These are phyloP conservation scores for Clarkia xantiana DNA, from an alignment of 345 rosid genomes.

Conservation along the genomic window DNA sequence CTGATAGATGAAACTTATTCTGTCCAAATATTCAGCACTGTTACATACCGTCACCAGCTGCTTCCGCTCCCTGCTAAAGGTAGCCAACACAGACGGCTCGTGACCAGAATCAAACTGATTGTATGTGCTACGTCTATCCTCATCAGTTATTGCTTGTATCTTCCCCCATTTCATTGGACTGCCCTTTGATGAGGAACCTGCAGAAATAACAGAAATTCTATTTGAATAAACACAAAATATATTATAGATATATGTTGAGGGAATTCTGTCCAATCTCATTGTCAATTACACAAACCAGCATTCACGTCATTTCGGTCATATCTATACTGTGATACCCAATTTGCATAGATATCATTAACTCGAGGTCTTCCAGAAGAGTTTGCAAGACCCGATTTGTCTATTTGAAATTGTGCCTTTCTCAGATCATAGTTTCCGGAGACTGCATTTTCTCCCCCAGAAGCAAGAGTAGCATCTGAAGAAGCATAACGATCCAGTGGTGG, in stretches of 20 bases:
- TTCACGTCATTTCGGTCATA: slow-evolving; percentile 40
- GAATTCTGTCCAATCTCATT: too few relatives aligned
- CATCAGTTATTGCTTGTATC: slow-evolving; percentile 26
- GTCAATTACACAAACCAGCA: too few relatives aligned
- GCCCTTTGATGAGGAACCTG: slow-evolving; percentile 37
- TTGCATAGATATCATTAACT: slow-evolving; percentile 20
- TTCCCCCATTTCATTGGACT: slow-evolving; percentile 29
- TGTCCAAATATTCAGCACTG: too few relatives aligned
- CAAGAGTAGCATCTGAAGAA: slow-evolving; percentile 39
- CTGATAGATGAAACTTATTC: too few relatives aligned
- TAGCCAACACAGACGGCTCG: slow-evolving; percentile 24
- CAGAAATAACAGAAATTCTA: slow-evolving; percentile 9
- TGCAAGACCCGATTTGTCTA: slow-evolving; percentile 23
- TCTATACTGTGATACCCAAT: slow-evolving; percentile 29
- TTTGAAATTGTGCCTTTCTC: slow-evolving; percentile 22
- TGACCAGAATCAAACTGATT: slow-evolving; percentile 16
- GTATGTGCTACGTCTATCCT: slow-evolving; percentile 47
- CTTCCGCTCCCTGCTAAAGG: slow-evolving; percentile 37
- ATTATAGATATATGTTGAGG: too few relatives aligned
- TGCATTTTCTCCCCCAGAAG: slow-evolving; percentile 32
- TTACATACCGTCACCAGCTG: slow-evolving; percentile 48
- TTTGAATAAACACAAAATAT: slow-evolving; percentile 1
- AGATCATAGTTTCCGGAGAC: slow-evolving; percentile 18
- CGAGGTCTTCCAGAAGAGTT: slow-evolving; percentile 24
- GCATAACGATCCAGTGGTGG: slow-evolving; percentile 30